These are phyloP conservation scores for Panicum hallii DNA, from an alignment of 202 grass and related monocot species.

Conservation along the genomic window DNA sequence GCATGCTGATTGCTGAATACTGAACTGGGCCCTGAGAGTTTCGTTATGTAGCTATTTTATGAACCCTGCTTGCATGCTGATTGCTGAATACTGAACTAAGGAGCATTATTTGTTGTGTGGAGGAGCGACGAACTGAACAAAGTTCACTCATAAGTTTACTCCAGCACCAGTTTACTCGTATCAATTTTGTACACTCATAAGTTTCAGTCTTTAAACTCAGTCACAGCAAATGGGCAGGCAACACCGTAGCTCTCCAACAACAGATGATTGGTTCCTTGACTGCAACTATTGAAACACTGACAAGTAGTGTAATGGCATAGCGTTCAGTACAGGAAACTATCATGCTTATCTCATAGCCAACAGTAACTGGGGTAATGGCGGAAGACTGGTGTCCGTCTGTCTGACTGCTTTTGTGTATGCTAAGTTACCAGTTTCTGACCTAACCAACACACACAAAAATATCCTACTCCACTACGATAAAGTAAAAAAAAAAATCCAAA, in stretches of 20 bases:
- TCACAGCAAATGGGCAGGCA: background rate
- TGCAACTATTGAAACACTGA: background rate
- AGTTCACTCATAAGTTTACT: background rate
- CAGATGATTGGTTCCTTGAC: background rate
- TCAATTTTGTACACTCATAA: background rate
- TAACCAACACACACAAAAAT: slow-evolving; percentile 33
- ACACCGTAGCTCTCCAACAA: background rate
- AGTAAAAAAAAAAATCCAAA: background rate
- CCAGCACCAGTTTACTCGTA: background rate
- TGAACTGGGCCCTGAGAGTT: background rate
- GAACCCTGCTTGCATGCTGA: background rate
- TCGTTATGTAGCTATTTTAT: background rate
- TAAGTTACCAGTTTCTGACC: slow-evolving; percentile 41
- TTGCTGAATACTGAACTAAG: slow-evolving; percentile 4
- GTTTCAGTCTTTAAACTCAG: background rate
- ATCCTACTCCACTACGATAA: slow-evolving; percentile 16
- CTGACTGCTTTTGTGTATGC: slow-evolving; percentile 24
- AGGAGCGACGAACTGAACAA: background rate
- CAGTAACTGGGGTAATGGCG: background rate
- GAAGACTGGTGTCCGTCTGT: background rate
- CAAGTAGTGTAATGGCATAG: background rate
- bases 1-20: background rate
- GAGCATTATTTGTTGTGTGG: background rate
- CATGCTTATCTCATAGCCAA: background rate
- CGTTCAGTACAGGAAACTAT: background rate